phyloP scores from a whole-genome alignment of 768 basidiomycete species.

The Russula griseocarnosa region DNA sequence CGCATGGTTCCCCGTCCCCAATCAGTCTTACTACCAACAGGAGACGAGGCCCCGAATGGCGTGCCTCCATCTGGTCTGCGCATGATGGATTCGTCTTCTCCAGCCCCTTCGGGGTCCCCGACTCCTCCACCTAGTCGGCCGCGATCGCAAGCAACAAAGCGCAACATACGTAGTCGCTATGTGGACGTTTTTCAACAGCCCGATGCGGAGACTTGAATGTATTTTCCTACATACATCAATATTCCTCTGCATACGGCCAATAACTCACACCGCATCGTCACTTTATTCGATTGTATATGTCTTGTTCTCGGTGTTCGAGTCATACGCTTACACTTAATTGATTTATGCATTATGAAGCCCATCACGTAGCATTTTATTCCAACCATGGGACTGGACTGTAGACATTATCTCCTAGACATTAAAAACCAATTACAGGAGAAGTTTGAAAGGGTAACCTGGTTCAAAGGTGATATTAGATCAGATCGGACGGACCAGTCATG shows the following conservation, averaged over 20 bases:
- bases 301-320: neutral
- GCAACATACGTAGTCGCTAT: slow-evolving; percentile 76
- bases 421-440: slow-evolving; percentile 50
- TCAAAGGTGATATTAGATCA: slow-evolving; percentile 3
- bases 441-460: slow-evolving; percentile 75
- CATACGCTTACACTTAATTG: slow-evolving; percentile 6
- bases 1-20: slow-evolving; percentile 55
- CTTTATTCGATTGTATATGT: slow-evolving; percentile 13
- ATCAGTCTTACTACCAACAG: slow-evolving; percentile 59
- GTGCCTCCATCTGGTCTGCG: slow-evolving; percentile 34
- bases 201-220: slow-evolving; percentile 9
- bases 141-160: slow-evolving; percentile 64
- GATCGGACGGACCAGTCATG: neutral
- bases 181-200: slow-evolving; percentile 81
- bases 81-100: slow-evolving; percentile 36
- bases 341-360: slow-evolving; percentile 20
- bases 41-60: slow-evolving; percentile 33
- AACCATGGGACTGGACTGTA: slow-evolving; percentile 24
- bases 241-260: neutral
- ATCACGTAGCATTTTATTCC: slow-evolving; percentile 7
- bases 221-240: neutral
- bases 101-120: slow-evolving; percentile 41
- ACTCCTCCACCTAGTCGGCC: slow-evolving; percentile 47
- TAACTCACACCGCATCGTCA: slow-evolving; percentile 10
- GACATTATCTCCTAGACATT: slow-evolving; percentile 26